Percentiles rank a stretch among this genome's conserved stretches.
phyloP scores from a whole-genome alignment of 495 filamentous ascomycete genomes.

The Lasiosphaeris hirsuta region DNA sequence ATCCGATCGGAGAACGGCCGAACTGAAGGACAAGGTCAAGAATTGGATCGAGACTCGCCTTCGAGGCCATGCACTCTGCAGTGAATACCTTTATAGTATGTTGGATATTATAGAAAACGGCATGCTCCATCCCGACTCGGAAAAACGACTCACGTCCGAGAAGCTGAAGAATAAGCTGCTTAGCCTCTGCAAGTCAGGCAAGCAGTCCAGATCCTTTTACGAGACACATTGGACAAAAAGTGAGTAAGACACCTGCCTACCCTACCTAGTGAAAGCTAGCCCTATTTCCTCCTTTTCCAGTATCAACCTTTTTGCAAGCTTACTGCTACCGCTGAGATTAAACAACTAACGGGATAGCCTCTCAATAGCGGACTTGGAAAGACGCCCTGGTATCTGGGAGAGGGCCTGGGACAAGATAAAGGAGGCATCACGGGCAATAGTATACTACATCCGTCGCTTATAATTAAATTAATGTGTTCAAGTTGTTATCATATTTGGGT shows the following conservation, averaged over 20 bases:
- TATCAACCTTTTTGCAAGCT: too few relatives aligned
- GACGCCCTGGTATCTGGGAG: too few relatives aligned
- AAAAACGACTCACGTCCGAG: background rate
- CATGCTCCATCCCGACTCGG: conserved; percentile 5
- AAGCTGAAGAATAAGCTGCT: background rate
- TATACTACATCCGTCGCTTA: too few relatives aligned
- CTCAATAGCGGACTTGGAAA: too few relatives aligned
- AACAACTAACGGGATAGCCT: too few relatives aligned
- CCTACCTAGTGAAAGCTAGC: too few relatives aligned
- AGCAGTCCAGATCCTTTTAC: background rate
- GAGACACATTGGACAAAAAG: background rate
- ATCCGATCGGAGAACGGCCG: background rate
- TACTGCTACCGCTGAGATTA: too few relatives aligned
- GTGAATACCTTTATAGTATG: background rate
- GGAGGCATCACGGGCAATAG: too few relatives aligned
- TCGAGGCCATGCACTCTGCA: background rate
- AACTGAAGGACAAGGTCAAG: background rate
- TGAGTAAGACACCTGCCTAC: background rate
- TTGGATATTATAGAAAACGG: background rate
- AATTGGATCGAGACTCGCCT: background rate
- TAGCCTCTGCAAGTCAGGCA: background rate
- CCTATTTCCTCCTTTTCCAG: too few relatives aligned
- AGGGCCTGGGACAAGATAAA: too few relatives aligned
- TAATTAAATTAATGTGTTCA: too few relatives aligned
- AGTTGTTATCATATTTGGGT: too few relatives aligned